Evolutionary conservation across 2,329 filamentous ascomycete genomes (phyloP), one percentile per base, ranked within the genome.

Genomic region (Akanthomyces lecanii): DNA sequence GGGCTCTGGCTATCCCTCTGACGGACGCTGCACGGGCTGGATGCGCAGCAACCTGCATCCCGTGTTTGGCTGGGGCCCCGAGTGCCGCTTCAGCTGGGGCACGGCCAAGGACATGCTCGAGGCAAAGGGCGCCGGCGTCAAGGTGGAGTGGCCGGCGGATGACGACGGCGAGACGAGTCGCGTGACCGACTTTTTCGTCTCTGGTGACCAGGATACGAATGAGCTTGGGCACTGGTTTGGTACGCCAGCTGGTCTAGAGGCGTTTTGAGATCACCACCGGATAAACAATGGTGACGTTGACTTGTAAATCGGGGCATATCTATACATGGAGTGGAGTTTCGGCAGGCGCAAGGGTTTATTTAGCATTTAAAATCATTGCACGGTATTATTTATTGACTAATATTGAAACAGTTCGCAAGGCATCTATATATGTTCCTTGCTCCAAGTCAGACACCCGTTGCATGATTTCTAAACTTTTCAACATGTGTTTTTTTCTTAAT

Each of bases 81-180:
- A 98, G 76, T 96, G 92, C 73, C 83, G 95, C 5, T 98, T 97
- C 72, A 97, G 92, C 71, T 99, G 95, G 95, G 90, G 90, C 0
- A 98, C 95, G 0, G 90, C 90, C 2, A 97, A 96, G 77, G 93
- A 98, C 71, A 85, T 98, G 86, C 78, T 99, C 4, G 93, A 97
- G 68, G 78, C 81, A n/a, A 92, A 90, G 73, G 82, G 79, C 10
- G 80, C 79, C 28, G 85, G 84, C 4, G 82, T 89, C 60, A 88
- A 84, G 72, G 89, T 96, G 0, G 92, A 96, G 52, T 98, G 94
- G 94, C 91, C 92, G 0, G 81, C 78, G 14, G 86, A 88, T 5
- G 89, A 92, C 23, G 88, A 91, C 40, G 85, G 84, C 4, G 86
- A 89, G 61, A 84, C 85, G 30, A 84, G 81, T 66, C 85, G 86